Conservation (phyloP, 768 basidiomycete species). For the Mycena chlorophos region DNA sequence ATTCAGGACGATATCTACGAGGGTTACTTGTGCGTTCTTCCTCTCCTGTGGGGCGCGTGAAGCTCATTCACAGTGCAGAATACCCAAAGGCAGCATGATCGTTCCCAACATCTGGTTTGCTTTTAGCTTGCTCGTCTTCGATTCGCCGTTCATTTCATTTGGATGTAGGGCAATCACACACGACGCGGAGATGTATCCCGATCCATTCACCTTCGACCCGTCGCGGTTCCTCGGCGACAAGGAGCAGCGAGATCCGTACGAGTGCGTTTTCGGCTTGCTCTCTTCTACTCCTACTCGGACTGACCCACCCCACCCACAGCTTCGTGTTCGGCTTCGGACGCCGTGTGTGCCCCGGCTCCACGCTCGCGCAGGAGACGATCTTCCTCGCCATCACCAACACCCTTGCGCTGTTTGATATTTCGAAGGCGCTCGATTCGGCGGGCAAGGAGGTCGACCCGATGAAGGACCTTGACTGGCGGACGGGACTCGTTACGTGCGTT, state of each 20-base stretch:
- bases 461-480: neutral
- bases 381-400: conserved; percentile 30
- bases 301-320: neutral
- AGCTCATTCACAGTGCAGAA: conserved; percentile 6
- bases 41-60: neutral
- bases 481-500: conserved; percentile 1
- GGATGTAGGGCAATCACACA: conserved; percentile 37
- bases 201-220: conserved; percentile 33
- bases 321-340: conserved; percentile 22
- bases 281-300: neutral
- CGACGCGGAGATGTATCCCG: conserved; percentile 32
- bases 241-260: conserved; percentile 29
- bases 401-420: conserved; percentile 31
- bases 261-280: conserved; percentile 4
- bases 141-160: neutral
- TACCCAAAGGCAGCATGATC: conserved; percentile 34
- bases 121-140: neutral
- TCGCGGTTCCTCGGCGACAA: conserved; percentile 30
- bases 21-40: conserved; percentile 25
- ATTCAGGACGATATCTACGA: conserved; percentile 35
- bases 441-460: conserved; percentile 26
- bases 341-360: conserved; percentile 23
- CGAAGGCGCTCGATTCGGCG: conserved; percentile 22
- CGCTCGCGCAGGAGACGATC: conserved; percentile 29
- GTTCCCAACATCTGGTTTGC: conserved; percentile 33